phyloP scores from a whole-genome alignment of 768 basidiomycete genomes.

The Tricholoma sp. region DNA sequence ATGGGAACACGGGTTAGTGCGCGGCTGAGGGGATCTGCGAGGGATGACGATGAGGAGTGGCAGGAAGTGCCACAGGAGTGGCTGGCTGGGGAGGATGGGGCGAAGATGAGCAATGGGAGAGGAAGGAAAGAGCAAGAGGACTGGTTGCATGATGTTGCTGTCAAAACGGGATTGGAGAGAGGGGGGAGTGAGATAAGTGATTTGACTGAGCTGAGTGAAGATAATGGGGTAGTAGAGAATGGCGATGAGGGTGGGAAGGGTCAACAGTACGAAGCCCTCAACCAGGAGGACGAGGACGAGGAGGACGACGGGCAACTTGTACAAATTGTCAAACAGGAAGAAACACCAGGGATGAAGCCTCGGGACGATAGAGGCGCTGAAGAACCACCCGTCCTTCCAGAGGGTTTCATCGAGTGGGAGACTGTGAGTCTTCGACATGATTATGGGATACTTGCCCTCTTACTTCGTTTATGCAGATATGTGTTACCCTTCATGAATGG shows the following conservation, averaged over 20 bases:
- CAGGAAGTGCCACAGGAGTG: conserved; percentile 78
- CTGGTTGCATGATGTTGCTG: conserved; percentile 1
- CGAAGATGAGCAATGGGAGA: conserved; percentile 2
- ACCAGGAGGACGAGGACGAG: conserved; percentile 9
- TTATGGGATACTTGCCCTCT: not conserved
- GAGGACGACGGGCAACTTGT: conserved; percentile 3
- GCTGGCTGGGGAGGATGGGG: conserved; percentile 30
- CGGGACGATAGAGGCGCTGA: conserved; percentile 14
- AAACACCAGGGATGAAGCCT: conserved; percentile 4
- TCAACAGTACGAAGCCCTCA: conserved; percentile 5
- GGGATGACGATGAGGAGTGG: conserved; percentile 63
- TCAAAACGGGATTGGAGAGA: conserved; percentile 56
- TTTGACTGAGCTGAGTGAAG: conserved; percentile 68
- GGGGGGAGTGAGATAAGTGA: conserved; percentile 66
- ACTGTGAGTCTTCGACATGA: conserved; percentile 47
- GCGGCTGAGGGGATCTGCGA: conserved; percentile 49
- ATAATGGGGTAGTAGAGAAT: conserved; percentile 14
- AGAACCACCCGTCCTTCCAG: conserved; percentile 25
- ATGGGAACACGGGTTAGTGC: conserved; percentile 64
- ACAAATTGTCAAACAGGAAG: conserved; percentile 11
- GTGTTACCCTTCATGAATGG: conserved; percentile 82
- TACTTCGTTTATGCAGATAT: conserved; percentile 48
- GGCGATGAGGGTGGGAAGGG: conserved; percentile 9
- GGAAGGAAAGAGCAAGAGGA: conserved; percentile 4
- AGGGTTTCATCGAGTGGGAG: conserved; percentile 85